These are phyloP conservation scores for Verticillium longisporum DNA, from an alignment of 2,329 filamentous ascomycete genomes.

Conservation along the genomic window DNA sequence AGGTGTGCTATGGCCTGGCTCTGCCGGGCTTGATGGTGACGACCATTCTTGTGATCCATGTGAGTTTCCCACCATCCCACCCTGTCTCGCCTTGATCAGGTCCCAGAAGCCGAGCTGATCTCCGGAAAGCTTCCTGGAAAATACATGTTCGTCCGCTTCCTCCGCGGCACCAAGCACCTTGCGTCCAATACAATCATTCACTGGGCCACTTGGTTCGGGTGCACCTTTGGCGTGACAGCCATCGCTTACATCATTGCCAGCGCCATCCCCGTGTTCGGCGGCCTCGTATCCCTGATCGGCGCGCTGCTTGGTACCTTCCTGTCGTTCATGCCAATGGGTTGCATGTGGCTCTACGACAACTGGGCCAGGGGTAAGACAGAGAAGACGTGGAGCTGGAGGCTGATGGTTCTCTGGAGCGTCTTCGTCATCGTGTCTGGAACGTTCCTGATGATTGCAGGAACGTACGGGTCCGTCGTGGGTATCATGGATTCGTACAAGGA, in stretches of 20 bases:
- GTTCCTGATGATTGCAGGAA: constrained; percentile 36
- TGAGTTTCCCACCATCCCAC: constrained; percentile 5
- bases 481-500: constrained; percentile 29
- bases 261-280: constrained; percentile 20
- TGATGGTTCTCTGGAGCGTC: constrained; percentile 14
- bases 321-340: constrained; percentile 21
- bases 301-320: constrained; percentile 18
- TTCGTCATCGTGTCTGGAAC: constrained; percentile 28
- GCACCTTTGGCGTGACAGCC: constrained; percentile 16
- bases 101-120: not conserved
- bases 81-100: too few species aligned
- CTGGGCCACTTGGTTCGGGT: constrained; percentile 23
- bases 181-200: constrained; percentile 19
- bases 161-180: constrained; percentile 21
- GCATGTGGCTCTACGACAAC: constrained; percentile 37
- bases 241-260: constrained; percentile 21
- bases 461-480: constrained; percentile 33
- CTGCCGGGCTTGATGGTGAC: constrained; percentile 21
- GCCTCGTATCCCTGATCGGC: constrained; percentile 18
- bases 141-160: constrained; percentile 18
- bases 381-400: constrained; percentile 9
- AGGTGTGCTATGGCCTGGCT: constrained; percentile 33
- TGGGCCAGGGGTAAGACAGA: constrained; percentile 17
- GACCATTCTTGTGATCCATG: constrained; percentile 19
- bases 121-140: constrained; percentile 15